A percentile compares a stretch with the other conserved stretches of the same genome.
Evolutionary conservation across 805 yeast species (phyloP).

Genomic region (Candida ipomoeae): DNA sequence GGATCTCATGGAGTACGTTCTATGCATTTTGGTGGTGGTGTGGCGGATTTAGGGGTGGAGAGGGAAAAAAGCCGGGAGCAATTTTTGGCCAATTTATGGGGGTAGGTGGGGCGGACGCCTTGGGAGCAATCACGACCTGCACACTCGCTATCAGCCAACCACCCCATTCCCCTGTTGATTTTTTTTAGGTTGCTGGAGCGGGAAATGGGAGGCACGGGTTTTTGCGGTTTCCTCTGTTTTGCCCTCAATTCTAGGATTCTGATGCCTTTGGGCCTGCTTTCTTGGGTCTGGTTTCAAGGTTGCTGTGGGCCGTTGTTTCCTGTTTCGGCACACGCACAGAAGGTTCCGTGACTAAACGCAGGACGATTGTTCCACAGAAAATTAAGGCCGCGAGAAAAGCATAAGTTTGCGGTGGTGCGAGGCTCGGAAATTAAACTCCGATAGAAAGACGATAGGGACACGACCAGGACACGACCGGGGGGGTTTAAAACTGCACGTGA

Average conservation of each 20-base stretch:
- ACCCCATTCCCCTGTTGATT: not conserved
- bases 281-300: too few species aligned
- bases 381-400: not conserved
- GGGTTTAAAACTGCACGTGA: not conserved
- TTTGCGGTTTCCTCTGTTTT: too few species aligned
- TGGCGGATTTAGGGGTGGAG: not conserved
- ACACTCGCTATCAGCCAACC: slow-evolving; percentile 7
- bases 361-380: not conserved
- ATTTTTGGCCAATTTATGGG: not conserved
- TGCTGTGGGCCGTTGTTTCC: not conserved
- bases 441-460: too few species aligned
- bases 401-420: not conserved
- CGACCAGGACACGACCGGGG: too few species aligned
- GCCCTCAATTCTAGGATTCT: too few species aligned
- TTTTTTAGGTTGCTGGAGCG: too few species aligned
- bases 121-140: slow-evolving; percentile 1
- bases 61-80: not conserved
- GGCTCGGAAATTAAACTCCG: too few species aligned
- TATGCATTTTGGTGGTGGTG: slow-evolving; percentile 64
- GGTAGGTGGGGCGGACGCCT: slow-evolving; percentile 5
- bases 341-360: not conserved
- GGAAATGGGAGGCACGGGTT: too few species aligned
- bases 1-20: slow-evolving; percentile 96
- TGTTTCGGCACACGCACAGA: slow-evolving; percentile 2
- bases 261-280: too few species aligned